Base-by-base conservation (phyloP, 768 basidiomycete genomes). In the Lentinula guzmanii region DNA sequence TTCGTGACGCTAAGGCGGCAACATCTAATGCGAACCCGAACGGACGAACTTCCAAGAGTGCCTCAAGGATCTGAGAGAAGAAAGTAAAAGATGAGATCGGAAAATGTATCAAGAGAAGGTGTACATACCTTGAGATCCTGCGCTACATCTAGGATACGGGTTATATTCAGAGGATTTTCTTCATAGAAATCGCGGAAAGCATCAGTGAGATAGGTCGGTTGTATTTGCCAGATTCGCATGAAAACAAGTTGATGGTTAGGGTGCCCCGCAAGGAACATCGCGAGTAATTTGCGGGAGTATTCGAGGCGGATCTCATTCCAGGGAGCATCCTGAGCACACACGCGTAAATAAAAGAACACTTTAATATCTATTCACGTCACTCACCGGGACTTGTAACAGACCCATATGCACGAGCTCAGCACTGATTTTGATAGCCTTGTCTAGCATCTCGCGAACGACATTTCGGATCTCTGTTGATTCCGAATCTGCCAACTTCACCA, bases 181-280 rank as follows among this genome's bases (percentile, higher is more conserved):
- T 89, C 84, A 73, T 98, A 97, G 70, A 94, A 95, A 64, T 94
- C 92, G 34, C 89, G 85, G 74, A 98, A 90, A 6, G 93, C 93
- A 60, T 87, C 83, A 4, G 93, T 88, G 55, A 98, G 83, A 71
- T 95, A 92, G 0, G 86, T 77, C 0, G 91, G 91, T 68, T 94
- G 86, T 46, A 92, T 89, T 69, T 95, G 92, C 90, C 93, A 95
- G 60, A 99, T 86, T 52, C 94, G 85, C 86, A 96, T 94, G 77
- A 98, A 98, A 61, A 98, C 95, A 9, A 99, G 84, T 66, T 97
- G 93, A 68, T 97, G 94, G 66, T 95, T 95, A 7, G 95, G 94
- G 68, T 95, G 91, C 15, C 93, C 92, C 18, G 87, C 88, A 45
- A 98, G 79, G 77, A 98, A 98, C 86, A 93, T 91, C 41, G 86